phyloP scores from a whole-genome alignment of 805 yeast species.

The Metschnikowia kofuensis region DNA sequence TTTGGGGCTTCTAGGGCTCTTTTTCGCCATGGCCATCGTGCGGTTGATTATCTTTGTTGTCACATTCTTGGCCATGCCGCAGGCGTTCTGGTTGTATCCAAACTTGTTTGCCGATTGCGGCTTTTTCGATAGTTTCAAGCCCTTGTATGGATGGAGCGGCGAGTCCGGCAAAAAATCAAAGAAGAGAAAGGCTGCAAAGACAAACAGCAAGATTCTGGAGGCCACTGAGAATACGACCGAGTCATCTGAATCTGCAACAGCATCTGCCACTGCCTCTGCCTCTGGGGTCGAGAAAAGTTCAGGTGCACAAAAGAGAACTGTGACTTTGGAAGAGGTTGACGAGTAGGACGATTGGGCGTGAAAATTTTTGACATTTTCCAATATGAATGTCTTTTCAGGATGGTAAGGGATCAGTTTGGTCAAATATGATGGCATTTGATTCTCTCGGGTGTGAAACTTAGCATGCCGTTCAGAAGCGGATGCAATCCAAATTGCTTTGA shows the following conservation, averaged over 20 bases:
- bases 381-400: too few relatives aligned
- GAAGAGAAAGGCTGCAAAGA: constrained; percentile 15
- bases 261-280: constrained; percentile 10
- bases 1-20: constrained; percentile 67
- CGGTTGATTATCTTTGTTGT: constrained; percentile 68
- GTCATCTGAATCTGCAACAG: too few relatives aligned
- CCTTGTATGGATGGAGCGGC: constrained; percentile 81
- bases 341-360: constrained; percentile 16
- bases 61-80: constrained; percentile 54
- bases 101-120: constrained; percentile 95
- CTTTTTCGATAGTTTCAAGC: constrained; percentile 85
- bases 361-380: too few relatives aligned
- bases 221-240: constrained; percentile 10
- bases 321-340: constrained; percentile 41
- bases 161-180: constrained; percentile 29
- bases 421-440: too few relatives aligned
- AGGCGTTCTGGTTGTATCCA: constrained; percentile 96
- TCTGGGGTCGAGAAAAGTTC: constrained; percentile 16
- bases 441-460: too few relatives aligned
- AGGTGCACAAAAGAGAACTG: constrained; percentile 29
- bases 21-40: constrained; percentile 75
- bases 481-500: too few relatives aligned
- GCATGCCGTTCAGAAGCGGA: too few relatives aligned
- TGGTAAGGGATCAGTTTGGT: too few relatives aligned
- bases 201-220: constrained; percentile 5